A percentile compares a stretch with the other conserved stretches of the same genome.
phyloP scores from a whole-genome alignment of 306 rosid species.

The Cucumis sativus region Cucumber_9930_V3 NC_026660.2:6918501-6919000 shows the following conservation, averaged over 20 bases:
- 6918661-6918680: constrained; percentile 12
- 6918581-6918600: neutral
- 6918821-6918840: constrained; percentile 6
- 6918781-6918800: constrained; percentile 11
- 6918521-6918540: neutral
- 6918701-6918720: constrained; percentile 80
- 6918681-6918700: constrained; percentile 99
- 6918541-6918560: neutral
- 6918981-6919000: constrained; percentile 39
- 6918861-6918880: constrained; percentile 75
- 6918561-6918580: neutral
- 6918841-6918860: constrained; percentile 1
- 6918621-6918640: neutral
- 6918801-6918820: neutral
- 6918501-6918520: neutral
- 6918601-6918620: neutral
- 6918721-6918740: constrained; percentile 64
- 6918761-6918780: constrained; percentile 49
- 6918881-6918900: constrained; percentile 88
- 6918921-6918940: constrained; percentile 59
- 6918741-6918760: constrained; percentile 54
- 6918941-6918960: constrained; percentile 69
- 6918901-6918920: constrained; percentile 71
- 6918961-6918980: constrained; percentile 52
- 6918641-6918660: neutral